These are phyloP conservation scores for Puccinia hordei DNA, from an alignment of 1,284 basidiomycete species.

Conservation along the genomic window DNA sequence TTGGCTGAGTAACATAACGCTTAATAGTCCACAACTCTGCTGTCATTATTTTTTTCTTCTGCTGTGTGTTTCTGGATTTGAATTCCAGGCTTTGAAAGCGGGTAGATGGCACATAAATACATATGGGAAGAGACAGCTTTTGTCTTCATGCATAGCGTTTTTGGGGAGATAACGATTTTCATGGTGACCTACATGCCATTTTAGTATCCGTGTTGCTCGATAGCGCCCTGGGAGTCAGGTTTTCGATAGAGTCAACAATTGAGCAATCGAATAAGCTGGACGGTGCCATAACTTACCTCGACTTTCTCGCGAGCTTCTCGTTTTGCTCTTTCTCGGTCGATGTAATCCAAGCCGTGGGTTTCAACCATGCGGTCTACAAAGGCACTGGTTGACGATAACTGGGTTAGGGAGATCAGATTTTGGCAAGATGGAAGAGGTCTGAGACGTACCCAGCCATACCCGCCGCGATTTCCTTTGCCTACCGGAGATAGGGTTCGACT, in stretches of 20 bases:
- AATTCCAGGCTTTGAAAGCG: too few species aligned
- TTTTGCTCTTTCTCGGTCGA: slow-evolving; percentile 49
- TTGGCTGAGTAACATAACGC: too few species aligned
- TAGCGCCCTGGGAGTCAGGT: not conserved
- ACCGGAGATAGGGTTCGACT: too few species aligned
- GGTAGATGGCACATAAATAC: too few species aligned
- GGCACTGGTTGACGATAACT: slow-evolving; percentile 9
- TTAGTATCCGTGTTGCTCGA: slow-evolving; percentile 29
- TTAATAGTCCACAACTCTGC: too few species aligned
- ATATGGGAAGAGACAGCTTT: too few species aligned
- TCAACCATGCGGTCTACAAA: slow-evolving; percentile 53
- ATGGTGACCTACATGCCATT: not conserved
- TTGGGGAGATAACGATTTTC: too few species aligned
- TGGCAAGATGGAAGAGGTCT: not conserved
- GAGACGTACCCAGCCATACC: slow-evolving; percentile 36
- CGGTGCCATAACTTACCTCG: slow-evolving; percentile 11
- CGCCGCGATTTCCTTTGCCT: slow-evolving; percentile 50
- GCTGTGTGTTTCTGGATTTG: too few species aligned
- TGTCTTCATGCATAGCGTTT: too few species aligned
- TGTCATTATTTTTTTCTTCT: too few species aligned
- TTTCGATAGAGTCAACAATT: not conserved
- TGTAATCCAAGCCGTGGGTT: slow-evolving; percentile 52
- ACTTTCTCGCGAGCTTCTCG: slow-evolving; percentile 25
- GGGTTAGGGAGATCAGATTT: not conserved
- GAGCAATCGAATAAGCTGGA: not conserved